Evolutionary conservation across 352 stramenopile species (phyloP), one percentile per base, ranked within the genome.

Genomic region (Phytopythium montanum): DNA sequence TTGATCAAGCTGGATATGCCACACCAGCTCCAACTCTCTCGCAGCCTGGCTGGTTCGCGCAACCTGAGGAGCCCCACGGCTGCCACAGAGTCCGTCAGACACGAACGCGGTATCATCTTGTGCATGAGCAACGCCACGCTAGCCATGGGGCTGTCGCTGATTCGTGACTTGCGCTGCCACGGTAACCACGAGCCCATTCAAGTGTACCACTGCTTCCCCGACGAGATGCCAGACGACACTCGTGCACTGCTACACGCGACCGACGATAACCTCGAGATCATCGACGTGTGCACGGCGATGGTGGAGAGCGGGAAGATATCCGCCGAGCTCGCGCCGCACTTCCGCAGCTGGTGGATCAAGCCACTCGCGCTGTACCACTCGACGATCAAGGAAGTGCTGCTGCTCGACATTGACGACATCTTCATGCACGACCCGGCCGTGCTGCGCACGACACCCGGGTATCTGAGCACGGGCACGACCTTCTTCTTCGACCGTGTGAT

Each of bases 401-500:
- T 72, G 12, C n/a, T 72, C 29, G 73, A 81, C 57, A 68, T 66
- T 18, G 73, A 76, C 46, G 69, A 69, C 16, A 61, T 81, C 16
- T 56, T 68, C 25, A 58, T 81, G 13, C 66, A 65, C n/a, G 61
- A 81, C 50, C 68, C 68, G 12, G 63, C 69, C 0, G 28, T 48
- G 50, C 33, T 79, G 21, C 66, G 70, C 7, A 51, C 64, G 5
- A 54, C 68, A 4, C 51, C 60, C 12, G 67, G 61, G 51, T 81
- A 81, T 60, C 59, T 62, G 42, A 29, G 50, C 13, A 76, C 62
- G 2, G 73, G 69, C 23, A 76, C 69, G 5, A 63, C 72, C 16
- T 81, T 81, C 54, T 81, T 71, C 65, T 86, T 73, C 59, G 71
- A 86, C 56, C 75, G 68, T 21, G 71, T 81, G 14, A 65, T 73